Base-by-base conservation (phyloP, 495 filamentous ascomycete genomes). In the Aspergillus conjunctus region DNA sequence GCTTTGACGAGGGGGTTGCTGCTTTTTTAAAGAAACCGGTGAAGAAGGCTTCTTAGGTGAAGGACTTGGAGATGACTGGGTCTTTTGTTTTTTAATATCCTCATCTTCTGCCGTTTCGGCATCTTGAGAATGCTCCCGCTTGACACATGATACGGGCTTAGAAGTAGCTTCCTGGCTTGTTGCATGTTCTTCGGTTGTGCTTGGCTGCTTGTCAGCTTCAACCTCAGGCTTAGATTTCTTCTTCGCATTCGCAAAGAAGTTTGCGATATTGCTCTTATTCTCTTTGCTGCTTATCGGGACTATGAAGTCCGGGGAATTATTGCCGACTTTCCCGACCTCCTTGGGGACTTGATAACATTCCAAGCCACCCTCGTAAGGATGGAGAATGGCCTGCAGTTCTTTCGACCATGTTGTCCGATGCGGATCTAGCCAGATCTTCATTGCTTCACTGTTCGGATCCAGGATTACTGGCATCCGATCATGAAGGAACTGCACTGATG, bases 271-370 rank as follows among this genome's bases (percentile, higher is more conserved):
- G 41, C 78, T 84, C 77, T 95, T 97, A 67, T 96, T 96, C 67
- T 92, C 90, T 51, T 82, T 87, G 71, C 88, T 92, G 64, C 86
- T 81, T 45, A 97, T 75, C 0, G 92, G 92, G 2, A 96, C 77
- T 41, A 98, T 83, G 69, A 98, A 97, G 2, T 77, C 80, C 0
- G 88, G 85, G 17, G 87, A 91, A 69, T 96, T 90, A 62, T 96
- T 96, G n/a, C 93, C 92, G 2, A 96, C 94, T 75, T 97, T 97
- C 0, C 92, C 92, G 0, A 98, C 94, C 12, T 94, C 93, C 70
- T 90, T 91, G 48, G 82, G 83, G 2, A 98, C 94, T 14, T 87
- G 83, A 70, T 96, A 97, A 30, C 88, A 85, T 44, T 95, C 93
- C 31, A 98, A 73, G 58, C 91, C 90, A 0, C 90, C 91, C 26